A percentile compares a stretch with the other conserved stretches of the same genome.
phyloP scores from a whole-genome alignment of 352 stramenopile species.

The Stramenopiles sp. region DNA sequence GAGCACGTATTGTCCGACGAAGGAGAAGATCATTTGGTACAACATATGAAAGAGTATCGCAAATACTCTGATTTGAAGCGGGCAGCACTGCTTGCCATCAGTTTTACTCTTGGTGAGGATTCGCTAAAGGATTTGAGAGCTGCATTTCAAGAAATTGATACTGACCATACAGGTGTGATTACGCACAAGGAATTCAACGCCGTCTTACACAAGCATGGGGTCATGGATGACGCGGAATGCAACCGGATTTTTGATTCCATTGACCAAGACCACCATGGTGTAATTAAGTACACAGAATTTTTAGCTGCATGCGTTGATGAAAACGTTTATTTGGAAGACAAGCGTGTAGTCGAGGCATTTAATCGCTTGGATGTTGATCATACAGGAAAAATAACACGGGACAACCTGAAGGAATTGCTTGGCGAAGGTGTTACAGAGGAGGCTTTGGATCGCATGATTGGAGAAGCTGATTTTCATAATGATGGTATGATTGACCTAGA shows the following conservation, averaged over 20 bases:
- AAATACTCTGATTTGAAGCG: not conserved
- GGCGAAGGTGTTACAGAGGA: not conserved
- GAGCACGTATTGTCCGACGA: not conserved
- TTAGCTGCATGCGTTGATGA: not conserved
- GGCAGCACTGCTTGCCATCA: not conserved
- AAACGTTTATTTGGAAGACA: constrained; percentile 7
- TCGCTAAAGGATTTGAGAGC: not conserved
- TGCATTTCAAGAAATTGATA: constrained; percentile 4
- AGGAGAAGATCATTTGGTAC: not conserved
- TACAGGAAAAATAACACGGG: not conserved
- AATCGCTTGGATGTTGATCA: not conserved
- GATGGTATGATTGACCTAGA: constrained; percentile 11
- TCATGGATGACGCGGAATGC: not conserved
- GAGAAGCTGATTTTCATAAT: not conserved
- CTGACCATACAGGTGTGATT: not conserved
- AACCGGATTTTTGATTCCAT: constrained; percentile 9
- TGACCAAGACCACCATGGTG: not conserved
- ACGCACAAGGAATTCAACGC: not conserved
- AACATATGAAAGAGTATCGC: not conserved
- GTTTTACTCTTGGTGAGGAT: not conserved
- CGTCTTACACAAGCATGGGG: not conserved
- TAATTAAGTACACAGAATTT: constrained; percentile 6
- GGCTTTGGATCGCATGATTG: not conserved
- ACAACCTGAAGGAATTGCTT: not conserved
- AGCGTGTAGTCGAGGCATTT: not conserved